Evolutionary conservation across 257 asterid genomes (phyloP).

Genomic region (Cordia subcordata): DNA sequence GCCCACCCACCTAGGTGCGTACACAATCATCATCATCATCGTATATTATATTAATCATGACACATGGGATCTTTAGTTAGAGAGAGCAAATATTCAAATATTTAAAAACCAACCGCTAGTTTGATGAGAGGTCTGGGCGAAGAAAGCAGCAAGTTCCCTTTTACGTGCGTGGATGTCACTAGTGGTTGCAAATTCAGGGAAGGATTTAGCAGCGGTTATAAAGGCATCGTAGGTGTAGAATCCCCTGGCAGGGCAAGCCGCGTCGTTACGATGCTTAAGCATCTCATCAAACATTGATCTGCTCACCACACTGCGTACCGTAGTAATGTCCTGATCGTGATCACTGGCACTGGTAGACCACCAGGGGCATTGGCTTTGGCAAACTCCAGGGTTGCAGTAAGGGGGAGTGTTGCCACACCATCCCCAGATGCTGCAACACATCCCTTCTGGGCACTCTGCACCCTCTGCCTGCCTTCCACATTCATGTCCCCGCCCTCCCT

Average conservation of each 20-base stretch:
- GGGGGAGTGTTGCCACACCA: constrained; percentile 19
- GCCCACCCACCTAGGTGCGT: constrained; percentile 14
- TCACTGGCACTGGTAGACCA: constrained; percentile 1
- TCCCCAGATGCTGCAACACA: constrained; percentile 24
- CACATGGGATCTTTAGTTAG: background rate
- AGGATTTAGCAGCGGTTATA: constrained; percentile 24
- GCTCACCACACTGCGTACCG: background rate
- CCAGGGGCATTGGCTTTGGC: constrained; percentile 37
- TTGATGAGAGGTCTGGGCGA: constrained; percentile 33
- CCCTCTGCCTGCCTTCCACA: constrained; percentile 29
- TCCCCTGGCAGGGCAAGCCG: constrained; percentile 15
- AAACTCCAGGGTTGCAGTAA: constrained; percentile 16
- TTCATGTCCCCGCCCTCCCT: constrained; percentile 19
- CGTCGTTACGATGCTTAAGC: constrained; percentile 16
- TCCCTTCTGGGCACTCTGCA: constrained; percentile 23
- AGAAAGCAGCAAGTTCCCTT: constrained; percentile 27
- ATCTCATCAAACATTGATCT: constrained; percentile 16
- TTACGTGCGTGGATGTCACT: constrained; percentile 21
- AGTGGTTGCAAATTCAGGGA: constrained; percentile 23
- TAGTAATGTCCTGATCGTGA: too few species aligned
- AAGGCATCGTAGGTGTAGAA: constrained; percentile 30
- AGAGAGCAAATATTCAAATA: constrained; percentile 24
- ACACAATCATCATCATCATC: background rate
- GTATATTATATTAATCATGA: background rate
- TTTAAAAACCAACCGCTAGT: constrained; percentile 28